Conservation (phyloP, 2,329 filamentous ascomycete species). For the Colletotrichum gloeosporioides region DNA sequence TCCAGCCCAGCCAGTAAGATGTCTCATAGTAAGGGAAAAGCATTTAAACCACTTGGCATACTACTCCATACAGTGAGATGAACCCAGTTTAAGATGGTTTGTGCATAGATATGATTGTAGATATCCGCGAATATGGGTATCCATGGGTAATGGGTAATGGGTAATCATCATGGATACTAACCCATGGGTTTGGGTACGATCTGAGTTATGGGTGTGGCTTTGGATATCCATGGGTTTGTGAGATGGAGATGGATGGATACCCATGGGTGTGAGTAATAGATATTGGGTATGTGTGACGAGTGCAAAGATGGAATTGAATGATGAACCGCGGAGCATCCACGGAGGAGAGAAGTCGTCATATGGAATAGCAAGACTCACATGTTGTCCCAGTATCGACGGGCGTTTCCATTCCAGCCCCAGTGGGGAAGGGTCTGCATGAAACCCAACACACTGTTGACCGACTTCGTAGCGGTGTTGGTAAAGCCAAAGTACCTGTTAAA, state of each 20-base stretch:
- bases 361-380: conserved; percentile 36
- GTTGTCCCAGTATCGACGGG: conserved; percentile 65
- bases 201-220: no score
- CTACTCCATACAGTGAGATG: accelerated
- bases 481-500: conserved; percentile 51
- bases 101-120: background rate
- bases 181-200: no score
- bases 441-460: conserved; percentile 57
- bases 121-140: background rate
- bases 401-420: conserved; percentile 68
- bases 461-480: conserved; percentile 49
- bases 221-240: background rate
- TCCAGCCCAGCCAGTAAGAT: no score
- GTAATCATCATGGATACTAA: background rate
- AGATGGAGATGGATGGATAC: background rate
- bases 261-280: background rate
- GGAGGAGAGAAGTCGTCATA: background rate
- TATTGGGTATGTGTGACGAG: background rate
- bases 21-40: no score
- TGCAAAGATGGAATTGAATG: background rate
- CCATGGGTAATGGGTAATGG: background rate
- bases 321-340: background rate
- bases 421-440: conserved; percentile 63
- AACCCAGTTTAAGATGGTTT: background rate
- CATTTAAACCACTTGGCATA: no score